Evolutionary conservation across 495 filamentous ascomycete species (phyloP).

Genomic region (Hyaloscypha hepaticicola): DNA sequence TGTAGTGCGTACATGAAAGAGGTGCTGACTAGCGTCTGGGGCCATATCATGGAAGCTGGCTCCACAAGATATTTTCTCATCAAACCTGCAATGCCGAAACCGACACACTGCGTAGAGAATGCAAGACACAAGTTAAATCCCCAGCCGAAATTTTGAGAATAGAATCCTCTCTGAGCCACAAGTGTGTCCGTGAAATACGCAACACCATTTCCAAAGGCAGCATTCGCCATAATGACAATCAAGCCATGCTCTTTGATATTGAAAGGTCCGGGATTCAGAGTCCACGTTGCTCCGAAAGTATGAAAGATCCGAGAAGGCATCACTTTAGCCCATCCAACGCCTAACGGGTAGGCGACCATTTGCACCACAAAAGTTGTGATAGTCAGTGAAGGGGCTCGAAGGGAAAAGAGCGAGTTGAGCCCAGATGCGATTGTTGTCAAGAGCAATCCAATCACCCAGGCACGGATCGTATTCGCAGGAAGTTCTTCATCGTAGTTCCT

Average conservation of each 20-base stretch:
- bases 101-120: conserved; percentile 69
- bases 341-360: conserved; percentile 67
- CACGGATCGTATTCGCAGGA: conserved; percentile 69
- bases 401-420: conserved; percentile 68
- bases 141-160: conserved; percentile 44
- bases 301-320: conserved; percentile 52
- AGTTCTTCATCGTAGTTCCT: conserved; percentile 64
- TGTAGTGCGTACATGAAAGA: conserved; percentile 70
- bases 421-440: conserved; percentile 65
- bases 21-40: conserved; percentile 59
- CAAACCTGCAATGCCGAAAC: conserved; percentile 72
- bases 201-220: conserved; percentile 49
- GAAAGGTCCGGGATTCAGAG: conserved; percentile 69
- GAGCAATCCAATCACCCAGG: conserved; percentile 68
- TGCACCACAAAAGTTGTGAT: conserved; percentile 67
- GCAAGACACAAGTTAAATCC: conserved; percentile 65
- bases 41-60: conserved; percentile 77
- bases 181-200: conserved; percentile 50
- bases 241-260: conserved; percentile 78
- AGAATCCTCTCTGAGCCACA: conserved; percentile 42
- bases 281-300: conserved; percentile 53
- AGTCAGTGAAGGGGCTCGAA: conserved; percentile 54
- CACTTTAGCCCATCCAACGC: conserved; percentile 47
- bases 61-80: conserved; percentile 62
- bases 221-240: conserved; percentile 71